phyloP scores from a whole-genome alignment of 306 rosid genomes.

The Erythrophleum fordii region DNA sequence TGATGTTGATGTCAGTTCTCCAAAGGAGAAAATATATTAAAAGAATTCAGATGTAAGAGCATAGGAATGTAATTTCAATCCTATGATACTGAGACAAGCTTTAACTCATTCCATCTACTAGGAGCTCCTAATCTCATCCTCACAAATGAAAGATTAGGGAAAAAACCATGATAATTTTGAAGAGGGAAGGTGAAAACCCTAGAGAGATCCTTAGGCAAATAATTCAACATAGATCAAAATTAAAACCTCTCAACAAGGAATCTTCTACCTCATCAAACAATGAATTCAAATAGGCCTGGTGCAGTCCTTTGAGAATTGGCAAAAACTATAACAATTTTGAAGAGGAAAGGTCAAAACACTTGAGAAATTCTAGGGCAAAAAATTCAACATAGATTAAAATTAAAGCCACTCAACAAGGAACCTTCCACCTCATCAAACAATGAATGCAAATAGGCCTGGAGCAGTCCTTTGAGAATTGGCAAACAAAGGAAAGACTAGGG shows the following conservation, averaged over 20 bases:
- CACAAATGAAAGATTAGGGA: slow-evolving; percentile 1
- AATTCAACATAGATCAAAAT: slow-evolving; percentile 6
- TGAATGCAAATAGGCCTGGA: slow-evolving; percentile 49
- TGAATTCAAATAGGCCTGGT: slow-evolving; percentile 51
- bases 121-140: background rate
- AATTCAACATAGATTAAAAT: slow-evolving; percentile 3
- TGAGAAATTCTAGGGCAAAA: slow-evolving; percentile 9
- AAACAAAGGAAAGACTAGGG: slow-evolving; percentile 1
- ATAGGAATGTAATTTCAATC: slow-evolving; percentile 1
- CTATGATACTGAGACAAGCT: background rate
- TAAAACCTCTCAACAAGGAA: slow-evolving; percentile 14
- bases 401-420: slow-evolving; percentile 14
- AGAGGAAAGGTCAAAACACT: background rate
- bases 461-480: slow-evolving; percentile 56
- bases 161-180: background rate
- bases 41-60: background rate
- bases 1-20: background rate
- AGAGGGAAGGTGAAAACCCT: background rate
- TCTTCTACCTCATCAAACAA: slow-evolving; percentile 51
- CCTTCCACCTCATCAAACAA: slow-evolving; percentile 52
- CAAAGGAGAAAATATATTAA: slow-evolving; percentile 1
- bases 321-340: slow-evolving; percentile 2
- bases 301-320: slow-evolving; percentile 56
- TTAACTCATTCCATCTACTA: background rate
- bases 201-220: slow-evolving; percentile 10